Percentiles rank a stretch among this genome's conserved stretches.
phyloP scores from a whole-genome alignment of 1,284 basidiomycete species.

The Ceratobasidium sp. region DNA sequence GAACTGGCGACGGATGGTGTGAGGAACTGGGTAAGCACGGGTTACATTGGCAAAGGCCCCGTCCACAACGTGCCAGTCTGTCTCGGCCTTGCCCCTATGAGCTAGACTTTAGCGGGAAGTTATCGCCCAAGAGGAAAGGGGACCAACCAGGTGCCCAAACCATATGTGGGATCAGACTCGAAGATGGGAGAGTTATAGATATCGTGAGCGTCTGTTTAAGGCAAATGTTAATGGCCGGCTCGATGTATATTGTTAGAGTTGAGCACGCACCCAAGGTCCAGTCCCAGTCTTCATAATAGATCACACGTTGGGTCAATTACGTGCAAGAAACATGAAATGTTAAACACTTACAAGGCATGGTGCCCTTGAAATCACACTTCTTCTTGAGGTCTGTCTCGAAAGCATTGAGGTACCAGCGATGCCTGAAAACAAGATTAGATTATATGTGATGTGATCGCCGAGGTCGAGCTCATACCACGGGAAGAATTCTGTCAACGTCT shows the following conservation, averaged over 20 bases:
- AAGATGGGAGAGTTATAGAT: constrained; percentile 42
- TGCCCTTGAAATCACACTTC: constrained; percentile 24
- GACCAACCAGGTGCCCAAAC: constrained; percentile 28
- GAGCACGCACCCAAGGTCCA: constrained; percentile 21
- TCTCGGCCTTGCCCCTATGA: constrained; percentile 37
- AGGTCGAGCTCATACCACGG: constrained; percentile 2
- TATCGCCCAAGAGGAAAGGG: not conserved
- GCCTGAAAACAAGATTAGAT: constrained; percentile 17
- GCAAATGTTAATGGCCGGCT: not conserved
- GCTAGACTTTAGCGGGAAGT: constrained; percentile 33
- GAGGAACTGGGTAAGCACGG: constrained; percentile 46
- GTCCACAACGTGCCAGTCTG: constrained; percentile 39
- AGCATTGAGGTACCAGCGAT: constrained; percentile 34
- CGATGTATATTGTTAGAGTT: not conserved
- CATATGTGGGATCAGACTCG: constrained; percentile 30
- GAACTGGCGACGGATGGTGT: constrained; percentile 39
- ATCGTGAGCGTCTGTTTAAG: constrained; percentile 27
- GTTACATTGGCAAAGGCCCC: constrained; percentile 44
- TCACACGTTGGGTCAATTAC: not conserved
- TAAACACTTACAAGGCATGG: constrained; percentile 22
- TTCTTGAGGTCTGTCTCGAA: constrained; percentile 30
- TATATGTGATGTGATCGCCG: not conserved
- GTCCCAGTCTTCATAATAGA: constrained; percentile 19
- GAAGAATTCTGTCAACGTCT: constrained; percentile 23
- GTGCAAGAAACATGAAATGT: not conserved